Conservation (phyloP, 2,329 filamentous ascomycete genomes). For the Neopestalotiopsis clavispora region DNA sequence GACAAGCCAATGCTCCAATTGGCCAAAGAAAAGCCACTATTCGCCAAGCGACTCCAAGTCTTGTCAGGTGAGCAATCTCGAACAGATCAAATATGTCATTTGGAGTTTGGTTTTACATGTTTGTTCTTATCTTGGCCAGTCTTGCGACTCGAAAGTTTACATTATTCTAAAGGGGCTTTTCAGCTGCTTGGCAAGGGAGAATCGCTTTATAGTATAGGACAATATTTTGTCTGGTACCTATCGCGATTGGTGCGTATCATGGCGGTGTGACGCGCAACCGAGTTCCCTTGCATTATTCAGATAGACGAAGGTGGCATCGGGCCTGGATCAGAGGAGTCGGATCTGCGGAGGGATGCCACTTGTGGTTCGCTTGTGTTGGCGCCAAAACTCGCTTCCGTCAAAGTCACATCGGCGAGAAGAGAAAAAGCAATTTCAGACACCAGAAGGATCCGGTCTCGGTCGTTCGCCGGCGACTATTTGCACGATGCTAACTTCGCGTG, state of each 20-base stretch:
- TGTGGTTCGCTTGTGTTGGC: too few species aligned
- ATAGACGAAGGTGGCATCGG: not conserved
- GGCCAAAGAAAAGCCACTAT: not conserved
- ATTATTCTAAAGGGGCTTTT: not conserved
- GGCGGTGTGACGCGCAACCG: not conserved
- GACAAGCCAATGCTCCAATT: not conserved
- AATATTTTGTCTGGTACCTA: not conserved
- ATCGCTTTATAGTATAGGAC: not conserved
- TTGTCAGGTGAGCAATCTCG: not conserved
- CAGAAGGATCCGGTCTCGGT: too few species aligned
- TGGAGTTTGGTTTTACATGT: not conserved
- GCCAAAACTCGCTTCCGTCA: too few species aligned
- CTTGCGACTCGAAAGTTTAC: not conserved
- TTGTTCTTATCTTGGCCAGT: not conserved
- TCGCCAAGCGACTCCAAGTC: not conserved
- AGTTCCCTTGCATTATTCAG: not conserved
- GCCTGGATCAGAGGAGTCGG: not conserved
- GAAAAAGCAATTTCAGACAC: too few species aligned
- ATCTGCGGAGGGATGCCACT: not conserved
- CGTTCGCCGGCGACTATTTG: too few species aligned
- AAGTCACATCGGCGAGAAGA: too few species aligned
- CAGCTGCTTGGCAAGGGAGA: not conserved
- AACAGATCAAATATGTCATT: not conserved
- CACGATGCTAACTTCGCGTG: too few species aligned
- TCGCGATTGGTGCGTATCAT: not conserved